These are phyloP conservation scores for Aspergillus panamensis DNA, from an alignment of 495 filamentous ascomycete genomes.

Conservation along the genomic window DNA sequence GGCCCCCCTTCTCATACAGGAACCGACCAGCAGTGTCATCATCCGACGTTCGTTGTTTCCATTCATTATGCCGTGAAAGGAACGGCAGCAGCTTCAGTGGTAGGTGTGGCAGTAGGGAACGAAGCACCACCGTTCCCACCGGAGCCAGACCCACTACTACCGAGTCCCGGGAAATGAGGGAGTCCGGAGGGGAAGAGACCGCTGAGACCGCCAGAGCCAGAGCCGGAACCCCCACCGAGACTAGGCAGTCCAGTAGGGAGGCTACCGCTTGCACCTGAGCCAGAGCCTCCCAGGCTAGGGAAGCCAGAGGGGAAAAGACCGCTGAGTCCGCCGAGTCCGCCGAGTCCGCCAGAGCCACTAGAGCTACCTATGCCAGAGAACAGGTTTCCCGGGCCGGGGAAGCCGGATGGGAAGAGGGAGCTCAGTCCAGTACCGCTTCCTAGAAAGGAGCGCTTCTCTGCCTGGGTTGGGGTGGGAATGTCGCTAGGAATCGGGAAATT, in stretches of 20 bases:
- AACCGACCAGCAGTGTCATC: neutral
- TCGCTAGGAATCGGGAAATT: neutral
- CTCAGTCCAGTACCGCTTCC: neutral
- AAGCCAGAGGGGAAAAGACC: slow-evolving; percentile 7
- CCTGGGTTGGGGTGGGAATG: neutral
- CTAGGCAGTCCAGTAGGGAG: neutral
- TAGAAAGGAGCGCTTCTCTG: slow-evolving; percentile 4
- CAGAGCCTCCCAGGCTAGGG: neutral
- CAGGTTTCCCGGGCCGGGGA: neutral
- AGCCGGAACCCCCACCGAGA: too few relatives aligned
- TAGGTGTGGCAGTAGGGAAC: neutral
- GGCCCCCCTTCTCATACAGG: neutral
- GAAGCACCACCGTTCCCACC: neutral
- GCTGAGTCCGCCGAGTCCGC: neutral
- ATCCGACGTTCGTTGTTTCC: neutral
- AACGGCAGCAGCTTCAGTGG: neutral
- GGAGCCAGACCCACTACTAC: too few relatives aligned
- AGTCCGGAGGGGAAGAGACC: neutral
- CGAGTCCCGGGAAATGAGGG: neutral
- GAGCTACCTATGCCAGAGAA: neutral
- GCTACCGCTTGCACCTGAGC: neutral
- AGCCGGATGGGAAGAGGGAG: neutral
- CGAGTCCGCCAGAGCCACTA: neutral
- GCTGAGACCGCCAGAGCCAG: too few relatives aligned
- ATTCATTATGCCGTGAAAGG: neutral